Base-by-base conservation (phyloP, 78 protist genomes). In the Dictyostelium firmibasis region DNA sequence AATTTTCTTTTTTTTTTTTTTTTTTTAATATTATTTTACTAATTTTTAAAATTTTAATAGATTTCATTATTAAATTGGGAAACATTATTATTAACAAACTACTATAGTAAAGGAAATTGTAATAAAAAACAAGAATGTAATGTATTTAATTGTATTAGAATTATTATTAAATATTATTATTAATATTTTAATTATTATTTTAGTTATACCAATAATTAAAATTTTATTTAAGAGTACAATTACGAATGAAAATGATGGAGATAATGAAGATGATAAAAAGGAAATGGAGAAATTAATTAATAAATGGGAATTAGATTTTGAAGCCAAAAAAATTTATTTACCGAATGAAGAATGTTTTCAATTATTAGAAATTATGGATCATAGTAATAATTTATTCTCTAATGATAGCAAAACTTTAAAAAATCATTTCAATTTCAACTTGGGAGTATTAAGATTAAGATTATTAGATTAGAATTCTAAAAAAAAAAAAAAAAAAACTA, bases 61-160 rank as follows among this genome's bases (percentile, higher is more conserved):
- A 33, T 88, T 62, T 57, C 86, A 38, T 44, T 88, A 29, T 38
- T 74, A 25, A 74, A 76, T 57, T 88, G 93, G 93, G 93, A 88
- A 38, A 79, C 86, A 38, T 31, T 85, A 47, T 85, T 85, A 27
- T 47, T 70, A 43, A 41, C 67, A 38, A 62, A 72, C 44, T 43
- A n/a, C 18, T 31, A 41, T 31, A n/a, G n/a, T n/a, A 81, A 11
- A 8, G 10, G n/a, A 0, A 53, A 81, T 31, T 14, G 7, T 14
- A 29, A 50, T 50, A 23, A 81, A 38, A 31, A 57, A 20, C 67
- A 57, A 57, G 67, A 20, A 57, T 57, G 67, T 57, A 50, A 57
- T 57, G 27, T 57, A 57, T 20, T n/a, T 20, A 57, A 50, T 50
- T 3, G 62, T 50, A 50, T 8, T 44, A 10, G 53, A 8, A 44